A percentile compares a stretch with the other conserved stretches of the same genome.
Conservation (phyloP, 2,329 filamentous ascomycete species). For the Pseudogymnoascus verrucosus region DNA sequence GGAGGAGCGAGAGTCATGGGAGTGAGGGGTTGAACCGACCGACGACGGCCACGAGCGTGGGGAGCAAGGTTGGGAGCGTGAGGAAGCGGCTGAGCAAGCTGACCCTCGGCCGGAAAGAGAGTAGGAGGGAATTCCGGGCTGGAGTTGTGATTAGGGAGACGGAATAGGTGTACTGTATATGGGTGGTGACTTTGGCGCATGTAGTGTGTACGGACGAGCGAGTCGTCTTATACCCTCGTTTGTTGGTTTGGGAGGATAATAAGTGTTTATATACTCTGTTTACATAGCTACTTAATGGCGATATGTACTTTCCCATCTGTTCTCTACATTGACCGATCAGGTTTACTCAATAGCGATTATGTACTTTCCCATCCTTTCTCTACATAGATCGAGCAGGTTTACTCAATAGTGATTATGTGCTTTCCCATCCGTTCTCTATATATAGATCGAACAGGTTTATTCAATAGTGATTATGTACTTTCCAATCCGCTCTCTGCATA, state of each 20-base stretch:
- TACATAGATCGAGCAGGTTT: neutral
- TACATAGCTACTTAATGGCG: neutral
- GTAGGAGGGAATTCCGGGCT: conserved; percentile 26
- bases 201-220: neutral
- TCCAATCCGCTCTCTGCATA: neutral
- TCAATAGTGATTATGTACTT: neutral
- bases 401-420: neutral
- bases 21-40: conserved; percentile 12
- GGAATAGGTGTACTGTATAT: conserved; percentile 3
- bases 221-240: neutral
- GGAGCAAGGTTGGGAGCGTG: conserved; percentile 26
- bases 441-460: neutral
- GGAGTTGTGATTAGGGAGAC: conserved; percentile 22
- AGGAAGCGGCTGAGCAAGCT: conserved; percentile 26
- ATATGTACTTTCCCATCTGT: neutral
- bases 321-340: neutral
- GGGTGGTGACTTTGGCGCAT: neutral
- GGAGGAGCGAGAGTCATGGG: neutral
- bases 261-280: neutral
- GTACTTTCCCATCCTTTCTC: neutral
- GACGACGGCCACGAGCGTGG: conserved; percentile 17
- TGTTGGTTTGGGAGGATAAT: neutral
- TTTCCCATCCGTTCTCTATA: neutral
- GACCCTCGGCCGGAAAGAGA: conserved; percentile 29
- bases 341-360: neutral